phyloP scores from a whole-genome alignment of 192 early-diverging fungal species.

The Mortierella claussenii region DNA sequence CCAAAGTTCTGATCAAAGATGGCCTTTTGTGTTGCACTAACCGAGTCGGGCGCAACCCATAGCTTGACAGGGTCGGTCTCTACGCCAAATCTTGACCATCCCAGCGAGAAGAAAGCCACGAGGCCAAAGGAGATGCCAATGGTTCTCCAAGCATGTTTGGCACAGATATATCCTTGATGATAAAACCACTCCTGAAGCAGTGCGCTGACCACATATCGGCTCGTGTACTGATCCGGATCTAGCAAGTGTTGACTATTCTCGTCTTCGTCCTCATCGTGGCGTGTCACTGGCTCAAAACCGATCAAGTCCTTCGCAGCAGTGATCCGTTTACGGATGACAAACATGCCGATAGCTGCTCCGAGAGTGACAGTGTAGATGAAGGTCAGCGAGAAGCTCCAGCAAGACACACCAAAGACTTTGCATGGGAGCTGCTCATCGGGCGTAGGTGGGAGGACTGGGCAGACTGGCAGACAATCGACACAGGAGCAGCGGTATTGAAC shows the following conservation, averaged over 20 bases:
- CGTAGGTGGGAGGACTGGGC: conserved; percentile 64
- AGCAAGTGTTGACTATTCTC: conserved; percentile 50
- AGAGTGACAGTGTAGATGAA: conserved; percentile 55
- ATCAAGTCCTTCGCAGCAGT: conserved; percentile 26
- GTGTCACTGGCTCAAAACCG: conserved; percentile 59
- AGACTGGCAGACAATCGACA: conserved; percentile 67
- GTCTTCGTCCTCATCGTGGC: conserved; percentile 55
- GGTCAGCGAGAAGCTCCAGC: conserved; percentile 62
- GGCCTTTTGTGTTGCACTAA: conserved; percentile 62
- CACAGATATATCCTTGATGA: conserved; percentile 65
- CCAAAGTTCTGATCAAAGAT: conserved; percentile 71
- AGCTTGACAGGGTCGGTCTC: conserved; percentile 68
- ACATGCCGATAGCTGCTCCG: conserved; percentile 23
- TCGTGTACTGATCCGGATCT: conserved; percentile 58
- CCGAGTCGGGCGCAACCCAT: conserved; percentile 69
- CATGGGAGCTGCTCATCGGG: conserved; percentile 56
- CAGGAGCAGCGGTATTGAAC: conserved; percentile 65
- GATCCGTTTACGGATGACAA: conserved; percentile 36
- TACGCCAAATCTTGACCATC: conserved; percentile 64
- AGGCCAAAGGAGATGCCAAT: conserved; percentile 53
- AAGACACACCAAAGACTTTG: conserved; percentile 57
- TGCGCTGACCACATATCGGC: conserved; percentile 61
- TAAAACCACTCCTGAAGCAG: conserved; percentile 70
- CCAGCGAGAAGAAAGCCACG: conserved; percentile 63
- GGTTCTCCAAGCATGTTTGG: conserved; percentile 62